phyloP scores from a whole-genome alignment of 2,329 filamentous ascomycete species.

The Coleophoma cylindrospora region DNA sequence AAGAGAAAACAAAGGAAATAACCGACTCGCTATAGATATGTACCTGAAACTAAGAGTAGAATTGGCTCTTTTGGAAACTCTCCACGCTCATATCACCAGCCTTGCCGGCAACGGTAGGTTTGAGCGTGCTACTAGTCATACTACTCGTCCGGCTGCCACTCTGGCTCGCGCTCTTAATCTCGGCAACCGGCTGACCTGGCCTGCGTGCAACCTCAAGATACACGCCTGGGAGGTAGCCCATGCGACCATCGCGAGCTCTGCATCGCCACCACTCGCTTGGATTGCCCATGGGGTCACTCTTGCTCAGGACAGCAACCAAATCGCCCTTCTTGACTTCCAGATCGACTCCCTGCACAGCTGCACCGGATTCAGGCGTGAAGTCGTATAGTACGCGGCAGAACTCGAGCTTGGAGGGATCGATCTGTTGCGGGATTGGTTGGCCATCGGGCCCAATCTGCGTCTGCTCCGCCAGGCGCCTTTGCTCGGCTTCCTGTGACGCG shows the following conservation, averaged over 20 bases:
- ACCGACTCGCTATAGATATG: background rate
- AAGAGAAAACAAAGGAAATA: background rate
- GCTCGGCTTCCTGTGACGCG: conserved; percentile 75
- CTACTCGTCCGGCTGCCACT: conserved; percentile 40
- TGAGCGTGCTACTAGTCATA: conserved; percentile 32
- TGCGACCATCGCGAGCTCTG: conserved; percentile 78
- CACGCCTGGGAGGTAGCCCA: conserved; percentile 87
- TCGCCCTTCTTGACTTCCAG: conserved; percentile 92
- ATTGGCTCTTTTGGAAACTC: conserved; percentile 67
- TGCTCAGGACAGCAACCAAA: conserved; percentile 87
- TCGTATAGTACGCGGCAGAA: conserved; percentile 96
- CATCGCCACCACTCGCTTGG: conserved; percentile 97
- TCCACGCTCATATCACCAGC: conserved; percentile 61
- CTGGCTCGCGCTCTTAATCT: conserved; percentile 27
- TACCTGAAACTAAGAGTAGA: conserved; percentile 48
- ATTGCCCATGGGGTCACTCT: conserved; percentile 87
- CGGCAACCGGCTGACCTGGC: conserved; percentile 35
- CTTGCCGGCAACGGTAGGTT: conserved; percentile 50
- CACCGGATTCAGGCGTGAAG: conserved; percentile 75
- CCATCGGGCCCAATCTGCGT: conserved; percentile 46
- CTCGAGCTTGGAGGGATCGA: conserved; percentile 89
- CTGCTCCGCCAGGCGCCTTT: conserved; percentile 48
- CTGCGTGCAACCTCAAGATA: conserved; percentile 74
- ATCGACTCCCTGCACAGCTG: conserved; percentile 67
- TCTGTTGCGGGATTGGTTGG: conserved; percentile 39